Evolutionary conservation across 163 green algal species (phyloP).

Genomic region (Trebouxia gelatinosa): DNA sequence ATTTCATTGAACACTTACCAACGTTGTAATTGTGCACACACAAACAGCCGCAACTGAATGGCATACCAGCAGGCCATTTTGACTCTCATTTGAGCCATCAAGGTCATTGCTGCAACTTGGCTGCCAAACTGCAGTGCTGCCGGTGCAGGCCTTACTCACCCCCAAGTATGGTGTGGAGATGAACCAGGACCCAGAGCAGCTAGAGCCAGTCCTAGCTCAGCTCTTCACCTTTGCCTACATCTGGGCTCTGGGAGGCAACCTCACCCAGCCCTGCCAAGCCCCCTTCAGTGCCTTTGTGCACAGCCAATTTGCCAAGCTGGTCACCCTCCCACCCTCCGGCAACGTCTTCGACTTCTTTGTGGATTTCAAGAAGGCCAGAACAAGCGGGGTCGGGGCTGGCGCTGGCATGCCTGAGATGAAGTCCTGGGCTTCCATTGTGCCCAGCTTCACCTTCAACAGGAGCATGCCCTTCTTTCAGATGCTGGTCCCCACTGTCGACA

Average conservation of each 20-base stretch:
- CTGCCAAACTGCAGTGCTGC: no score
- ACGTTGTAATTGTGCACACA: no score
- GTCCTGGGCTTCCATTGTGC: slow-evolving; percentile 61
- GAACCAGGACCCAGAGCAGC: slow-evolving; percentile 17
- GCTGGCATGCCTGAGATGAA: slow-evolving; percentile 46
- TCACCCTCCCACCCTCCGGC: background rate
- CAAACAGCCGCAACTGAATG: no score
- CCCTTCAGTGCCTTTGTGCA: slow-evolving; percentile 8
- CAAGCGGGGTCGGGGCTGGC: slow-evolving; percentile 73
- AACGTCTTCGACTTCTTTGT: slow-evolving; percentile 26
- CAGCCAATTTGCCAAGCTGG: background rate
- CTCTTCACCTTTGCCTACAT: slow-evolving; percentile 79
- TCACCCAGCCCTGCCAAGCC: slow-evolving; percentile 35
- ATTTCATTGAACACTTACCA: no score
- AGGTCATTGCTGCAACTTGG: no score
- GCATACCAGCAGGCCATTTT: no score
- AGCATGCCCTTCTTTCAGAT: slow-evolving; percentile 58
- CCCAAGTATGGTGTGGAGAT: background rate
- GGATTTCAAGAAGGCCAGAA: slow-evolving; percentile 44
- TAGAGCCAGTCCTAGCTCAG: slow-evolving; percentile 40
- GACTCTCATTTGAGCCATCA: no score
- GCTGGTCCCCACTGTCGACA: slow-evolving; percentile 78
- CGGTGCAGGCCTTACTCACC: slow-evolving; percentile 18
- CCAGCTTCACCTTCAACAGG: slow-evolving; percentile 36
- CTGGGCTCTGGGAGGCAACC: slow-evolving; percentile 77